A percentile compares a stretch with the other conserved stretches of the same genome.
These are phyloP conservation scores for Tricholoma hemisulphureum DNA, from an alignment of 768 basidiomycete species.

Conservation along the genomic window DNA sequence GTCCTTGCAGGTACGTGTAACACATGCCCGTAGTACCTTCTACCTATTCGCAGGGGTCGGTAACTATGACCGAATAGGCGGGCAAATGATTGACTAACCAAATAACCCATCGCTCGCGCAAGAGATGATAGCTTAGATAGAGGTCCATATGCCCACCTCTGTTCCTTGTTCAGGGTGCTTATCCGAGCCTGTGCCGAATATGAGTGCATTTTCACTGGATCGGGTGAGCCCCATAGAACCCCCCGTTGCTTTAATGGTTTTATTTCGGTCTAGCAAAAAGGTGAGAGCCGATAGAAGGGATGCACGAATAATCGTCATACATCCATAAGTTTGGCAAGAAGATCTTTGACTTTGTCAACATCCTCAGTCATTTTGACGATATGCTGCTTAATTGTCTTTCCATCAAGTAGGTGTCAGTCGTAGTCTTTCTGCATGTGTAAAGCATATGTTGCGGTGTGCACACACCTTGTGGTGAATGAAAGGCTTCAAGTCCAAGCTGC, in stretches of 20 bases:
- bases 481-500: slow-evolving; percentile 78
- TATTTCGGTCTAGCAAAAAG: slow-evolving; percentile 28
- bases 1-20: slow-evolving; percentile 56
- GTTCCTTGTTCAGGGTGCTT: slow-evolving; percentile 33
- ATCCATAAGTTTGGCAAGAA: slow-evolving; percentile 71
- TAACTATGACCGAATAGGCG: not conserved
- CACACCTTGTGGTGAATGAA: slow-evolving; percentile 87
- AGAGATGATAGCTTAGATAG: slow-evolving; percentile 55
- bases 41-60: slow-evolving; percentile 44
- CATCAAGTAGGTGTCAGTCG: not conserved
- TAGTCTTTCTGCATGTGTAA: not conserved
- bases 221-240: slow-evolving; percentile 46
- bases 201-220: slow-evolving; percentile 65
- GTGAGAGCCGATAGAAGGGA: not conserved
- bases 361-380: slow-evolving; percentile 71
- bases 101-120: slow-evolving; percentile 83
- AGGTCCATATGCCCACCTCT: slow-evolving; percentile 49
- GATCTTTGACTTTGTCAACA: slow-evolving; percentile 62
- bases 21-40: slow-evolving; percentile 84
- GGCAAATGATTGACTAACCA: slow-evolving; percentile 50
- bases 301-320: slow-evolving; percentile 39
- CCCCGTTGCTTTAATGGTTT: slow-evolving; percentile 35
- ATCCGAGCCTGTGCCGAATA: slow-evolving; percentile 53
- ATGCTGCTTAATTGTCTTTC: slow-evolving; percentile 72
- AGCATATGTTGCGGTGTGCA: not conserved